Evolutionary conservation across 306 rosid species (phyloP).

Genomic region (Cucurbita ficifolia): DNA sequence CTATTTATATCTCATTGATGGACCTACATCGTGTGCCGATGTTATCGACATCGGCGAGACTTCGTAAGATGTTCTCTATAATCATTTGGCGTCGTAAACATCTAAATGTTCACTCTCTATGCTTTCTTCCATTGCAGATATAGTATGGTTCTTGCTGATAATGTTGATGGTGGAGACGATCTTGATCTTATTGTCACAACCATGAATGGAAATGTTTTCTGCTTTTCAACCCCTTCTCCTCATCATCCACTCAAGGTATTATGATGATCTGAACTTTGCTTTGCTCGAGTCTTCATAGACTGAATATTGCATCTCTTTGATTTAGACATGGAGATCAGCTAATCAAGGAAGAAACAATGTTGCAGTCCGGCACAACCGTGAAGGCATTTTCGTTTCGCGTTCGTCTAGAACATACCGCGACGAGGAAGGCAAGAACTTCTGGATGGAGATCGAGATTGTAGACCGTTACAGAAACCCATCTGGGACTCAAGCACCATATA

Average conservation of each 20-base stretch:
- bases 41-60: conserved; percentile 99
- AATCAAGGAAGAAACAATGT: conserved; percentile 77
- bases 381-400: conserved; percentile 68
- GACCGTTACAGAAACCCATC: conserved; percentile 76
- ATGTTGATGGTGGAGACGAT: conserved; percentile 98
- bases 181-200: conserved; percentile 89
- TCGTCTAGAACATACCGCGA: conserved; percentile 92
- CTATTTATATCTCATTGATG: conserved; percentile 85
- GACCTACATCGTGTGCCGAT: conserved; percentile 89
- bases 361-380: conserved; percentile 52
- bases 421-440: conserved; percentile 91
- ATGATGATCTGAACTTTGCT: conserved; percentile 15
- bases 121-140: conserved; percentile 43
- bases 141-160: conserved; percentile 97
- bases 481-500: conserved; percentile 81
- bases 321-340: conserved; percentile 71
- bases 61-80: conserved; percentile 49
- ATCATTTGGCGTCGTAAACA: conserved; percentile 1
- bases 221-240: conserved; percentile 85
- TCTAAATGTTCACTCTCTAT: background rate
- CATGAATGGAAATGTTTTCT: conserved; percentile 95
- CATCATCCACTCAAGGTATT: conserved; percentile 88
- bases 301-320: background rate
- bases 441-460: conserved; percentile 81
- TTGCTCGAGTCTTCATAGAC: background rate